Conservation (phyloP, 2,329 filamentous ascomycete genomes). For the Paraconiothyrium sp. region DNA sequence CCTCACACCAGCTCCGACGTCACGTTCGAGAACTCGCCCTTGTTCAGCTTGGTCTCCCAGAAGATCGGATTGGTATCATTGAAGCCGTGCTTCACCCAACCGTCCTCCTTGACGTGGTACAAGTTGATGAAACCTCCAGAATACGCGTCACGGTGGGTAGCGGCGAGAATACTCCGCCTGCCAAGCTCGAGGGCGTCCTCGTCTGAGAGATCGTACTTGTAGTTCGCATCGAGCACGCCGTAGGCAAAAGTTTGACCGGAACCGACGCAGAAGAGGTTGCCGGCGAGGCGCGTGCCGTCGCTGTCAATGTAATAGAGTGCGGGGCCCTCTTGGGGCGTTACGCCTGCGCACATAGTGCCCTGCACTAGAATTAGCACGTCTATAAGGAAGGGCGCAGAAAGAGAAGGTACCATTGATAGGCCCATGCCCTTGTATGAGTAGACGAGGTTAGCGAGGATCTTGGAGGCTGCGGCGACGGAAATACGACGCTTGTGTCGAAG, state of each 20-base stretch:
- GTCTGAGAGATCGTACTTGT: conserved; percentile 85
- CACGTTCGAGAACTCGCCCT: conserved; percentile 98
- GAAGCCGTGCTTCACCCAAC: conserved; percentile 99
- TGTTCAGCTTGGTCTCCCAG: conserved; percentile 99
- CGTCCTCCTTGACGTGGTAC: conserved; percentile 98
- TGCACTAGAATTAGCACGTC: conserved; percentile 27
- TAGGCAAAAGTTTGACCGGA: conserved; percentile 99
- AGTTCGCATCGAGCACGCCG: conserved; percentile 95
- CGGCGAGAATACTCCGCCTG: conserved; percentile 90
- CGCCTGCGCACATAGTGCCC: conserved; percentile 98
- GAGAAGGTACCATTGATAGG: conserved; percentile 76
- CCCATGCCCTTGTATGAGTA: conserved; percentile 99
- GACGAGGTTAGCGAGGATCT: conserved; percentile 97
- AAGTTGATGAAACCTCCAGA: conserved; percentile 98
- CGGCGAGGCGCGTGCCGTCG: conserved; percentile 89
- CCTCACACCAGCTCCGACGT: conserved; percentile 75
- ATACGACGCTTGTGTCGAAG: conserved; percentile 99
- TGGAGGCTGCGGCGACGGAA: conserved; percentile 94
- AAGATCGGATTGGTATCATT: conserved; percentile 98
- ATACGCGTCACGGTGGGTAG: conserved; percentile 97
- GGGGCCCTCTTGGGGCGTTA: conserved; percentile 93
- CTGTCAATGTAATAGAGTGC: conserved; percentile 99
- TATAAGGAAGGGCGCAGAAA: background rate
- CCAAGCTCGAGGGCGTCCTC: conserved; percentile 93
- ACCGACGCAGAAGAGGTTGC: conserved; percentile 97